phyloP scores from a whole-genome alignment of 2,329 filamentous ascomycete species.

The Sarocladium brachiariae region DNA sequence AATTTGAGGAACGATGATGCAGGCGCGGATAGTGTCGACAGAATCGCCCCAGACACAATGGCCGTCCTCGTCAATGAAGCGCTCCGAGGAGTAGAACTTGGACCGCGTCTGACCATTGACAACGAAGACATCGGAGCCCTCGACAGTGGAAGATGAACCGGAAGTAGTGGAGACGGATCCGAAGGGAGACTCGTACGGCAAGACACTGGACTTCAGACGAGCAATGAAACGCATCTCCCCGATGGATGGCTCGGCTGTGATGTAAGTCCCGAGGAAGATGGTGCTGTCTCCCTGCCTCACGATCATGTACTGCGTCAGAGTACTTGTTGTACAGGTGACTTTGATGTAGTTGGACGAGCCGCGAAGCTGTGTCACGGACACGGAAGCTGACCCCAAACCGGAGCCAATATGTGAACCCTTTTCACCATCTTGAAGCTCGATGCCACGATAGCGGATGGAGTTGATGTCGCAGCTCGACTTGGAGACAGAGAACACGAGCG shows the following conservation, averaged over 20 bases:
- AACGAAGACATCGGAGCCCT: conserved; percentile 53
- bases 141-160: conserved; percentile 43
- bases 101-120: conserved; percentile 57
- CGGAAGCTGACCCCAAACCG: conserved; percentile 50
- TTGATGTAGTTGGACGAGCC: conserved; percentile 43
- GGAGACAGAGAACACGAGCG: conserved; percentile 44
- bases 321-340: conserved; percentile 52
- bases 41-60: conserved; percentile 52
- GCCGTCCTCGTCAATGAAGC: conserved; percentile 62
- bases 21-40: conserved; percentile 45
- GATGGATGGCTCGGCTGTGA: conserved; percentile 45
- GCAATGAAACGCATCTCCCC: conserved; percentile 60
- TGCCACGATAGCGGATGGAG: conserved; percentile 52
- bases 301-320: conserved; percentile 59
- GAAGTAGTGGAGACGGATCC: conserved; percentile 49
- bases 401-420: conserved; percentile 51
- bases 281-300: conserved; percentile 52
- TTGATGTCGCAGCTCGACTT: conserved; percentile 55
- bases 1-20: conserved; percentile 45
- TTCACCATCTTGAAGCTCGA: conserved; percentile 49
- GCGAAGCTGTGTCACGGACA: conserved; percentile 37
- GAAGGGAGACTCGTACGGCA: conserved; percentile 47
- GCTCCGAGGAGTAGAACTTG: conserved; percentile 63
- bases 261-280: conserved; percentile 57
- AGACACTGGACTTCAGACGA: conserved; percentile 43